Conservation (phyloP, 192 early-diverging fungal genomes). For the Spinellus fusiger region DNA sequence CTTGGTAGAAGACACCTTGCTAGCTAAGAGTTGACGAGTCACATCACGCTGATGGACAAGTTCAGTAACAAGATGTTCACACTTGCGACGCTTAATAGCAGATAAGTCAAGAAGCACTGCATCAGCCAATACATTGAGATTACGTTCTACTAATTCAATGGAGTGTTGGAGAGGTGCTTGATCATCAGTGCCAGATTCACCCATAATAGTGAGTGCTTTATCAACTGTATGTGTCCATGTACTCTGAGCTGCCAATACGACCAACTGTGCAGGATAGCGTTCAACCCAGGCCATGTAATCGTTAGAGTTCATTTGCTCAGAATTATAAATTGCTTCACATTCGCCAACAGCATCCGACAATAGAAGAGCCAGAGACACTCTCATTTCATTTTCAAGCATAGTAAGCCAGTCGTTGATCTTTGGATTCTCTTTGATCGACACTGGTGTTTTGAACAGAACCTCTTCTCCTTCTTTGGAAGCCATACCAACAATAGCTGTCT, state of each 20-base stretch:
- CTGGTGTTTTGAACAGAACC: slow-evolving; percentile 69
- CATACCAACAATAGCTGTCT: slow-evolving; percentile 70
- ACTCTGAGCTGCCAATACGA: slow-evolving; percentile 85
- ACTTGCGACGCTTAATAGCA: slow-evolving; percentile 82
- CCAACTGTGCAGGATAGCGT: slow-evolving; percentile 86
- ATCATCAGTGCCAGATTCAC: slow-evolving; percentile 30
- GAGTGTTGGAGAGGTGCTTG: slow-evolving; percentile 49
- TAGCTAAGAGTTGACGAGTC: slow-evolving; percentile 58
- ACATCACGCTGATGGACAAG: slow-evolving; percentile 98
- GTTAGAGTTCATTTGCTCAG: slow-evolving; percentile 43
- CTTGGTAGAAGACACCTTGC: slow-evolving; percentile 45
- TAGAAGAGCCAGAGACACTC: slow-evolving; percentile 72
- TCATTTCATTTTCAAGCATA: slow-evolving; percentile 90
- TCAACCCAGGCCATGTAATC: slow-evolving; percentile 81
- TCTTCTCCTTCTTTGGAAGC: slow-evolving; percentile 90
- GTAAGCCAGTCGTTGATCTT: slow-evolving; percentile 98
- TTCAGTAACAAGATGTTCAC: slow-evolving; percentile 98
- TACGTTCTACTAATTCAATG: slow-evolving; percentile 57
- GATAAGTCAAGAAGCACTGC: slow-evolving; percentile 86
- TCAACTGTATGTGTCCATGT: slow-evolving; percentile 91
- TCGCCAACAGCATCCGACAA: slow-evolving; percentile 67
- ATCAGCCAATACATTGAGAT: slow-evolving; percentile 84
- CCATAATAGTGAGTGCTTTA: slow-evolving; percentile 50
- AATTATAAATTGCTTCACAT: slow-evolving; percentile 56
- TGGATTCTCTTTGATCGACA: slow-evolving; percentile 78